phyloP scores from a whole-genome alignment of 257 asterid genomes.

The Rehmannia glutinosa region DNA sequence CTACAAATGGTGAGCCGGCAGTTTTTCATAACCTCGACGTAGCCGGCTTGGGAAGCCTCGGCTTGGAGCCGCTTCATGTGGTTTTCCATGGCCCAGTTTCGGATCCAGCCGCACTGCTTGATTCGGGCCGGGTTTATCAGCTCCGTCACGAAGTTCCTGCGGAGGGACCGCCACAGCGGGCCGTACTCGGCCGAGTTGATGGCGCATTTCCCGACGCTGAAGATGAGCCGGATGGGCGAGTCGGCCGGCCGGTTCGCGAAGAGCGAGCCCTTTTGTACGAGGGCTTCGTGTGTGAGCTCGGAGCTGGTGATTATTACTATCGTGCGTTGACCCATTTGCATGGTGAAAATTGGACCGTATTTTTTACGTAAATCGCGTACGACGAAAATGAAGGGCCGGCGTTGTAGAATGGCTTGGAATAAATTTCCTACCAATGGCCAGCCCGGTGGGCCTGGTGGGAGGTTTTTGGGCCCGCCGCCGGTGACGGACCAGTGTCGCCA shows the following conservation, averaged over 20 bases:
- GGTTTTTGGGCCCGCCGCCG: conserved; percentile 40
- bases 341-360: conserved; percentile 92
- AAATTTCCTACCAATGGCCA: conserved; percentile 95
- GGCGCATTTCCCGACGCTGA: conserved; percentile 90
- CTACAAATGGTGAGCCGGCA: conserved; percentile 81
- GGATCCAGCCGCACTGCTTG: conserved; percentile 85
- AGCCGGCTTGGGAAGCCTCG: conserved; percentile 44
- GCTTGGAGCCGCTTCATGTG: conserved; percentile 62
- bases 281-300: conserved; percentile 83
- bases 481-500: conserved; percentile 63
- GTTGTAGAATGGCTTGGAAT: conserved; percentile 77
- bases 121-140: conserved; percentile 73
- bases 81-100: conserved; percentile 59
- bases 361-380: conserved; percentile 70
- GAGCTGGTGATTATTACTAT: conserved; percentile 68
- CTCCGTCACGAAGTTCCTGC: conserved; percentile 94
- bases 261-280: conserved; percentile 66
- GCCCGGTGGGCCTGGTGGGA: conserved; percentile 96
- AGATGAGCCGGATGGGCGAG: conserved; percentile 83
- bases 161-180: conserved; percentile 85
- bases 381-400: conserved; percentile 65
- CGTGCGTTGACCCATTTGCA: conserved; percentile 95
- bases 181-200: conserved; percentile 96
- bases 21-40: conserved; percentile 77
- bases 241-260: conserved; percentile 93